These are phyloP conservation scores for Fusarium virguliforme DNA, from an alignment of 2,329 filamentous ascomycete species.

Conservation along the genomic window DNA sequence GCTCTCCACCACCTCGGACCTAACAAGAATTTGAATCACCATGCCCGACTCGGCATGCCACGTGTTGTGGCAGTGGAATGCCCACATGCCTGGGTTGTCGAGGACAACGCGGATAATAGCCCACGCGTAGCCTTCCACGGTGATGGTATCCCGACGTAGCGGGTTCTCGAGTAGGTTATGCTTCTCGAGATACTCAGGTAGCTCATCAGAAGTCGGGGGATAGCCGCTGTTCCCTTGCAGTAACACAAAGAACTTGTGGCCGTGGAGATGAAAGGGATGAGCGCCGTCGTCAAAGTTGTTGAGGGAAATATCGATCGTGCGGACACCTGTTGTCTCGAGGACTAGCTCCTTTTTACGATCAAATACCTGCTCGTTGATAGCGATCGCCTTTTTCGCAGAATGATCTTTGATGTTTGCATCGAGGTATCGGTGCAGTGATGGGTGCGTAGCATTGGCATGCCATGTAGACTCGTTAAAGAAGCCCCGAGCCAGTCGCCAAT, in stretches of 20 bases:
- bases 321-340: constrained; percentile 66
- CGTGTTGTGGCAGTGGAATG: constrained; percentile 72
- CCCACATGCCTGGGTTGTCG: constrained; percentile 73
- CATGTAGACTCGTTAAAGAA: constrained; percentile 70
- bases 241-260: constrained; percentile 69
- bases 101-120: constrained; percentile 68
- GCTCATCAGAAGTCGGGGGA: constrained; percentile 50
- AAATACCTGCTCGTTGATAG: constrained; percentile 54
- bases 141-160: constrained; percentile 62
- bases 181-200: constrained; percentile 49
- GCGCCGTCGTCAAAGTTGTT: constrained; percentile 70
- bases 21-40: constrained; percentile 70
- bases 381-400: constrained; percentile 34
- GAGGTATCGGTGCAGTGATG: constrained; percentile 57
- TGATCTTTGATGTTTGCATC: constrained; percentile 43
- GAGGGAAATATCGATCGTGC: constrained; percentile 71
- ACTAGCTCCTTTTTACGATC: constrained; percentile 59
- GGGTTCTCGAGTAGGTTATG: constrained; percentile 53
- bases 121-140: constrained; percentile 70
- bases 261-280: constrained; percentile 71
- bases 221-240: constrained; percentile 55
- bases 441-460: constrained; percentile 57
- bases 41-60: constrained; percentile 74
- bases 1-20: constrained; percentile 48
- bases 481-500: constrained; percentile 67